Evolutionary conservation across 352 stramenopile genomes (phyloP).

Genomic region (Aphanomyces cochlioides): DNA sequence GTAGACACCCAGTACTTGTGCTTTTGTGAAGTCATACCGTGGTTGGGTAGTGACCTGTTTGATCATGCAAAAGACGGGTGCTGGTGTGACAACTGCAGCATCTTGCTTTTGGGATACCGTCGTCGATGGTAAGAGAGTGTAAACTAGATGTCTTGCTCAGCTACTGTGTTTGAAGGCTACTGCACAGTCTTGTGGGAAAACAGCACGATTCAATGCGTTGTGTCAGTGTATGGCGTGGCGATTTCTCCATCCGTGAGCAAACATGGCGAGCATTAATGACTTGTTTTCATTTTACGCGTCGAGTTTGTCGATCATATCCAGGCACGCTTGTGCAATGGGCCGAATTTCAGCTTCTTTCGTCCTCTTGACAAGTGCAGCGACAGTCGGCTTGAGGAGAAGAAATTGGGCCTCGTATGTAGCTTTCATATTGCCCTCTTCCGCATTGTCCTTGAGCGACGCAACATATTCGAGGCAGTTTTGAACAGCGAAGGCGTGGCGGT

Average conservation of each 20-base stretch:
- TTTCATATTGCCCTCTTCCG: not conserved
- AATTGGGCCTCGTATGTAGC: constrained; percentile 26
- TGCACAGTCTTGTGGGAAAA: constrained; percentile 85
- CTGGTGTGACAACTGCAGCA: constrained; percentile 59
- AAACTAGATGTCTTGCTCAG: too few species aligned
- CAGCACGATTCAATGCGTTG: constrained; percentile 79
- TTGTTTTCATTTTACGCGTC: not conserved
- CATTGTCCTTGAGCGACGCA: not conserved
- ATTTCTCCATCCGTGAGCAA: constrained; percentile 78
- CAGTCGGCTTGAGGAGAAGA: not conserved
- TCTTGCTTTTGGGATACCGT: constrained; percentile 74
- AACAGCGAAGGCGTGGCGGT: constrained; percentile 67
- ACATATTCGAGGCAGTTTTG: constrained; percentile 60
- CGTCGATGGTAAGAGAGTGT: constrained; percentile 44
- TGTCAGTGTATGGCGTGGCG: constrained; percentile 73
- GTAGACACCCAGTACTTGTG: not conserved
- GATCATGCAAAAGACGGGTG: constrained; percentile 84
- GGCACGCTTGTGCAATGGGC: constrained; percentile 15
- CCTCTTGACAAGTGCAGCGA: not conserved
- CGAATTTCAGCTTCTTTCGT: constrained; percentile 9
- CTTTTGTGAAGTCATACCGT: not conserved
- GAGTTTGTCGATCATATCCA: constrained; percentile 15
- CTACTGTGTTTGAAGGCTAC: constrained; percentile 32
- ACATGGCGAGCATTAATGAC: constrained; percentile 28
- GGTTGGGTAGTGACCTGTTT: constrained; percentile 71